Base-by-base conservation (phyloP, 257 asterid species). In the Scutellaria minor region DNA sequence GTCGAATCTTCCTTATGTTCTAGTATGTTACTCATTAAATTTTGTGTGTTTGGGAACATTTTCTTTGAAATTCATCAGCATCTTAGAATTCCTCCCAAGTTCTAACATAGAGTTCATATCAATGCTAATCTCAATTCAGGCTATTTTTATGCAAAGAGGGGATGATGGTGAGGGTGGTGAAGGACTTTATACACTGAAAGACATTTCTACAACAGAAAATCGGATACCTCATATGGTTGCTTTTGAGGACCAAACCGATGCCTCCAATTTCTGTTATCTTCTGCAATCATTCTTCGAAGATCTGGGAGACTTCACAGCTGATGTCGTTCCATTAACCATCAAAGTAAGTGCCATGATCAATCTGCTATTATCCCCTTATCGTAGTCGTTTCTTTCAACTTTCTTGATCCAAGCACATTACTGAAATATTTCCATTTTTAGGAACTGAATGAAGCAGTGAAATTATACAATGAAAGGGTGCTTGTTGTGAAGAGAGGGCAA, bases 161-260 rank as follows among this genome's bases (percentile, higher is more conserved):
- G 57, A 24, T 15, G 79, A 74, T 55, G 93, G 79, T 39, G 81
- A 81, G 78, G 83, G 86, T 64, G 79, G 71, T 13, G 80, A 64
- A 63, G 96, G 96, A 63, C 80, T 82, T 15, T 90, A 81, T 67
- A 79, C 88, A 51, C 52, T 90, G 52, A 85, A 72, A 80, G 75
- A 82, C 76, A 48, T 68, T 75, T 81, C 95, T 22, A 73, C 22
- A 58, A 46, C 68, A 40, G 73, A 76, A 12, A 81, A 71, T 64
- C 76, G 24, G 7, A 64, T 58, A 61, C 82, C 99, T 80, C 85
- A 85, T 70, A 77, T 83, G 20, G 95, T 94, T 58, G 92, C 92
- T 40, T 94, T 94, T 80, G 92, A 92, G 77, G 98, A 90, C 78
- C 90, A 75, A 45, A 80, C 57, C 48, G 99, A 94, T 83, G 99